Base-by-base conservation (phyloP, 1,284 basidiomycete genomes). In the Cryptococcus sp. region DNA sequence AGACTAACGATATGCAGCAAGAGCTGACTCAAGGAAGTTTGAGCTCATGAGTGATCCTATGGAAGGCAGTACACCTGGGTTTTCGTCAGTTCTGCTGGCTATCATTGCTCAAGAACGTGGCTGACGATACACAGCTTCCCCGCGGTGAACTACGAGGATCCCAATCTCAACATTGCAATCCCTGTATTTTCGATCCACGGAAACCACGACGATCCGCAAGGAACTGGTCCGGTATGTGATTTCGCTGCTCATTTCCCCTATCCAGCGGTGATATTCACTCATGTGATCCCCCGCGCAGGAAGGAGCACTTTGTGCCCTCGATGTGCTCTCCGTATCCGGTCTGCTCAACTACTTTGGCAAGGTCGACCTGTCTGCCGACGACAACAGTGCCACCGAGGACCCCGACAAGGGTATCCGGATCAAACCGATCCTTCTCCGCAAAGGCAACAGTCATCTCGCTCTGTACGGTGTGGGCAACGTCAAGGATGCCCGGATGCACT, bases 111-210 rank as follows among this genome's bases (percentile, higher is more conserved):
- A 33, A 9, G 28, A 33, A 33, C 28, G 28, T 33, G 15, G 36
- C 42, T 49, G 24, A 9, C n/a, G 24, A 4, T 35, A 36, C 15
- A 4, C 67, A 96, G 91, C 24, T 98, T 98, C 70, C 95, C 96
- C 2, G 89, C 91, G 0, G 81, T 98, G 64, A 99, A 99, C 73
- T 98, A 98, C 70, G 93, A 98, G 78, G 96, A 99, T 70, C 85
- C 87, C 0, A 98, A 98, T 72, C 81, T 98, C 57, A 99, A 98
- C 70, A 84, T 98, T 52, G 86, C 85, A 20, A 91, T 96, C 28
- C 96, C 96, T 2, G 88, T 98, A 21, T 99, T 99, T 78, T 97
- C 94, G 0, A 98, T 99, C 46, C 95, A 99, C 69, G 96, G 95
- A 43, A 99, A 99, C 71, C 96, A 99, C 75, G 96, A 99, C 71